Evolutionary conservation across 208 protist genomes (phyloP).

Genomic region (Trypanosoma lewisi): DNA sequence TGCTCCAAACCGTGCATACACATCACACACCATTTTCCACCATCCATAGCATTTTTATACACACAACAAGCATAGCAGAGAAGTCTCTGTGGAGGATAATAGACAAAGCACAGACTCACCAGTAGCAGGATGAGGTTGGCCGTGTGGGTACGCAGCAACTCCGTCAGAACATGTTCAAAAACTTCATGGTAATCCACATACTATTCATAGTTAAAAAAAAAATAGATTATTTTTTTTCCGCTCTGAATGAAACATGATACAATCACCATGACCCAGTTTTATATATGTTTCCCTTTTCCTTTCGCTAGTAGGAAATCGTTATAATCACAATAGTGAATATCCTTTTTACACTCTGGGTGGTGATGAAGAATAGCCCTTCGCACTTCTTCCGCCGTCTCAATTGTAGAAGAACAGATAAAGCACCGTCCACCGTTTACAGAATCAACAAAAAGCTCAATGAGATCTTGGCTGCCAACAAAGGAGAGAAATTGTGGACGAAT

Average conservation of each 20-base stretch:
- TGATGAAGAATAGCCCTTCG: conserved; percentile 27
- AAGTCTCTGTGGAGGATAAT: no score
- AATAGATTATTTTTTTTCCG: no score
- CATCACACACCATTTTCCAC: no score
- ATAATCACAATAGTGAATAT: conserved; percentile 51
- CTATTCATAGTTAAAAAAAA: no score
- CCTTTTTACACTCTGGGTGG: conserved; percentile 31
- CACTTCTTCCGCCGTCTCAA: conserved; percentile 43
- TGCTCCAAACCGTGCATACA: no score
- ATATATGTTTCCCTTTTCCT: conserved; percentile 1
- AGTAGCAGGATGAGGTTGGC: no score
- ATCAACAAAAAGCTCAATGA: conserved; percentile 48
- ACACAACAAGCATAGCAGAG: no score
- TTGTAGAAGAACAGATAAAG: conserved; percentile 47
- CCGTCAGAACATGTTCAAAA: no score
- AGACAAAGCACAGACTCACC: no score
- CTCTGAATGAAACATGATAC: neutral
- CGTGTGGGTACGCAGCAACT: no score
- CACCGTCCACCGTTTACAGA: conserved; percentile 59
- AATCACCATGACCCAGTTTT: neutral
- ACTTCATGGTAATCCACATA: no score
- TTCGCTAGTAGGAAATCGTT: conserved; percentile 42
- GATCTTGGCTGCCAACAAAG: neutral
- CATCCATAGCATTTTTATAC: no score
- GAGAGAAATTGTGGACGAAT: conserved; percentile 8